Evolutionary conservation across 192 early-diverging fungal species (phyloP), one percentile per base, ranked within the genome.

Genomic region (Paraglomus brasilianum): DNA sequence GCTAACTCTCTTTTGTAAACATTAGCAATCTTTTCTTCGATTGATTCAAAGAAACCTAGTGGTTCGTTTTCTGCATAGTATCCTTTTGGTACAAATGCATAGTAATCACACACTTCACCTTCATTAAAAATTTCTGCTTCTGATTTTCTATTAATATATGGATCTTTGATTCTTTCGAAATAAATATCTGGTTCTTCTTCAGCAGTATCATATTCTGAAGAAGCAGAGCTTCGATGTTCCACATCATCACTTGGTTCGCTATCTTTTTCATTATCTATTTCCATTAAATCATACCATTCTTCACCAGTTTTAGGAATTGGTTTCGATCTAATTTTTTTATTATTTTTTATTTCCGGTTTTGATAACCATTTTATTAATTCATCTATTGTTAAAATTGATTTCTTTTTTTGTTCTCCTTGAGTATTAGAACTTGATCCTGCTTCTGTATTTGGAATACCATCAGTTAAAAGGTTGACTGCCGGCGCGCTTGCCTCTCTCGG

Each of bases 291-390:
- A 42, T 0, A 42, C 59, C 40, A 61, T 42, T 43, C 59, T 43
- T 61, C 14, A 14, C 17, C 36, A n/a, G 38, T 61, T 43, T 61
- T 61, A 21, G 39, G 58, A 40, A 61, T 43, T 5, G 38, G 58
- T 15, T 61, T 61, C 2, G 58, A 61, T 61, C 58, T 61, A 61
- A 61, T 61, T 61, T 61, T 30, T 61, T 61, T 61, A 42, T 61
- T 61, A 42, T 61, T 61, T 61, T 61, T 61, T 61, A 42, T 61
- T 61, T 42, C 39, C 6, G 39, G 21, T 42, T 61, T 61, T 61
- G 58, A 61, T 61, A 61, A 42, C 39, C 39, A 42, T 41, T 61
- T 39, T 61, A 61, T 61, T 61, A 43, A 61, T 43, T 61, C 58
- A 61, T 61, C 58, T 61, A 61, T 61, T 1, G 58, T 61, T 61